Percentiles rank a stretch among this genome's conserved stretches.
phyloP scores from a whole-genome alignment of 306 rosid genomes.

The Citrullus colocynthis region DNA sequence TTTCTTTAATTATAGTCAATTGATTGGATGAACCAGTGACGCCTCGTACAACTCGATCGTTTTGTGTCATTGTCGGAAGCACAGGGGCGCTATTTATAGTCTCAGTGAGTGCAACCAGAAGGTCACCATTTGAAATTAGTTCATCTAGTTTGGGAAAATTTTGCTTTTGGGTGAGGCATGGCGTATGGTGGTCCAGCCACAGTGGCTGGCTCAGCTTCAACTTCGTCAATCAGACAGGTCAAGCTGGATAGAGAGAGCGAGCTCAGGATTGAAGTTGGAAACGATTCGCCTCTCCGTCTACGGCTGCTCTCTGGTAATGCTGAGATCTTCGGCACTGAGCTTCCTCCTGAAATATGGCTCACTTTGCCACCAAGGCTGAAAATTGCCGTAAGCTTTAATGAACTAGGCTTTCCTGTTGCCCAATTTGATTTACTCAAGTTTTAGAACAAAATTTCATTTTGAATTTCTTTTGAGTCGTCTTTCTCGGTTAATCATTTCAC shows the following conservation, averaged over 20 bases:
- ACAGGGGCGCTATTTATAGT: neutral
- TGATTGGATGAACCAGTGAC: neutral
- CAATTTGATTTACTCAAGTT: neutral
- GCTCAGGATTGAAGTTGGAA: constrained; percentile 66
- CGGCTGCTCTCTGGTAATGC: constrained; percentile 78
- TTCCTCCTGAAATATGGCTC: constrained; percentile 90
- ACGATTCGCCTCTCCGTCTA: constrained; percentile 61
- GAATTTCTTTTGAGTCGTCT: neutral
- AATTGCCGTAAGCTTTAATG: constrained; percentile 43
- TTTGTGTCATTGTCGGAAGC: neutral
- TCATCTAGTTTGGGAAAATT: neutral
- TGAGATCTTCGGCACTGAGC: constrained; percentile 86
- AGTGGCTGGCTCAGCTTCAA: constrained; percentile 30
- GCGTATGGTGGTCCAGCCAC: constrained; percentile 46
- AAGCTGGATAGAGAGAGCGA: constrained; percentile 84
- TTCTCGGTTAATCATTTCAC: neutral
- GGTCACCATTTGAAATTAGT: neutral
- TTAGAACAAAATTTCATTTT: neutral
- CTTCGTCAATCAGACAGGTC: constrained; percentile 45
- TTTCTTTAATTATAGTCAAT: neutral
- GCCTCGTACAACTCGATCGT: neutral
- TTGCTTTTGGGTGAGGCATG: constrained; percentile 15
- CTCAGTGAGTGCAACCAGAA: neutral
- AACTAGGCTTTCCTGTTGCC: neutral
- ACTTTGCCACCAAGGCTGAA: constrained; percentile 72